Evolutionary conservation across 1,284 basidiomycete genomes (phyloP), one percentile per base, ranked within the genome.

Genomic region (Ganoderma lingzhi): DNA sequence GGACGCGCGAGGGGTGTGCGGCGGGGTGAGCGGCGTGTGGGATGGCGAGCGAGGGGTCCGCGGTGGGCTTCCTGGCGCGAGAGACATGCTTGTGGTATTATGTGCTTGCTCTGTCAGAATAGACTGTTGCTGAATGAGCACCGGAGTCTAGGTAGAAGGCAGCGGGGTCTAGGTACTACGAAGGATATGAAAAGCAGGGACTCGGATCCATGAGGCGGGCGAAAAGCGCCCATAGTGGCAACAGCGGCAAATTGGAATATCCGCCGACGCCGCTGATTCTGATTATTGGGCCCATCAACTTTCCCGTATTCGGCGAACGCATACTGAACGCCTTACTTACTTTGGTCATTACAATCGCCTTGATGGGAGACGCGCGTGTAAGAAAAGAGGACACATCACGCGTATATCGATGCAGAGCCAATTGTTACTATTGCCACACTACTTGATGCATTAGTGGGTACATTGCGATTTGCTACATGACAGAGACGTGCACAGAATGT

Each of bases 51-150:
- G 69, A 4, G 72, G 70, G 15, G 66, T 65, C 17, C 67, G 65
- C 3, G 70, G 70, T 4, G 67, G 67, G 55, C 70, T 71, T 48
- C 69, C 69, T n/a, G 72, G 72, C 14, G 72, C 65, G 41, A 71
- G 64, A 0, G 72, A 65, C 70, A 71, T 70, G 37, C 3, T 32
- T 28, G 28, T 23, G 30, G 53, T n/a, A 42, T 8, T 23, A 15
- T 15, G 35, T 35, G 8, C 35, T 41, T n/a, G 15, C 53, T 19
- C 5, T 32, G 30, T 35, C 53, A 56, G 53, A 32, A 30, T 5
- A 15, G 2, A 17, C 14, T 28, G 53, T 51, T 51, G 48, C 48
- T 51, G 48, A 51, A 51, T 28, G 48, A 51, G 48, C 28, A 56
- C 3, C 6, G 30, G 30, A 30, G 53, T 56, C 28, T 17, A 30